These are phyloP conservation scores for Punctularia strigosozonata DNA, from an alignment of 768 basidiomycete genomes.

Conservation along the genomic window DNA sequence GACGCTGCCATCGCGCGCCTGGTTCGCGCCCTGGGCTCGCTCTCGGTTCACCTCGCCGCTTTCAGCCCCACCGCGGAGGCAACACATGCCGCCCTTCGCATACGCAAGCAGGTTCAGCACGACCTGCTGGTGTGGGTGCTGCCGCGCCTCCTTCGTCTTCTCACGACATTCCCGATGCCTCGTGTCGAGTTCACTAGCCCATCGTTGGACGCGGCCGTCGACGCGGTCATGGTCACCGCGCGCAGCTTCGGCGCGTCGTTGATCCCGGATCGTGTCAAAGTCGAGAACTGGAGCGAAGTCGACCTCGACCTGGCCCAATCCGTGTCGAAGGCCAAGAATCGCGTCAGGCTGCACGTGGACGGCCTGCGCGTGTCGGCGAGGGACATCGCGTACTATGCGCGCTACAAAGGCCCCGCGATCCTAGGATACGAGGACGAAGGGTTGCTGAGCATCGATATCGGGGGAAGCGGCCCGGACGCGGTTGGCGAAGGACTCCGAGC, in stretches of 20 bases:
- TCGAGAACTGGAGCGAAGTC: constrained; percentile 13
- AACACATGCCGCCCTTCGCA: constrained; percentile 1
- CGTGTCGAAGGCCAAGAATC: constrained; percentile 2
- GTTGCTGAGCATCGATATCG: constrained; percentile 10
- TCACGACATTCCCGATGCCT: constrained; percentile 16
- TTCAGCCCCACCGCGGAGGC: constrained; percentile 3
- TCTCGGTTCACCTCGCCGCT: constrained; percentile 2
- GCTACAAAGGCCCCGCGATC: constrained; percentile 9
- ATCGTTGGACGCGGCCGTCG: constrained; percentile 12
- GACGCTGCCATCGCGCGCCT: constrained; percentile 11
- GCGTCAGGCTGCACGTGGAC: constrained; percentile 11
- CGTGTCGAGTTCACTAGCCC: constrained; percentile 13
- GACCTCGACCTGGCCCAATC: constrained; percentile 9
- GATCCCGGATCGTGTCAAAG: constrained; percentile 12
- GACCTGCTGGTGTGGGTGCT: constrained; percentile 13
- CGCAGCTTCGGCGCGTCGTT: constrained; percentile 9
- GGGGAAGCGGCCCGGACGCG: neutral
- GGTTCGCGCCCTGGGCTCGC: constrained; percentile 6
- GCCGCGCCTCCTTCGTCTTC: constrained; percentile 11
- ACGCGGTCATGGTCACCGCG: constrained; percentile 10
- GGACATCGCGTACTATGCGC: constrained; percentile 14
- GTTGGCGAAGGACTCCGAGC: constrained; percentile 4
- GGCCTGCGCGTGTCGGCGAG: constrained; percentile 13
- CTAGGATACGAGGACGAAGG: constrained; percentile 16
- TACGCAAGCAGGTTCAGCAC: constrained; percentile 5